These are phyloP conservation scores for Ophiostoma perfectum DNA, from an alignment of 2,329 filamentous ascomycete species.

Conservation along the genomic window DNA sequence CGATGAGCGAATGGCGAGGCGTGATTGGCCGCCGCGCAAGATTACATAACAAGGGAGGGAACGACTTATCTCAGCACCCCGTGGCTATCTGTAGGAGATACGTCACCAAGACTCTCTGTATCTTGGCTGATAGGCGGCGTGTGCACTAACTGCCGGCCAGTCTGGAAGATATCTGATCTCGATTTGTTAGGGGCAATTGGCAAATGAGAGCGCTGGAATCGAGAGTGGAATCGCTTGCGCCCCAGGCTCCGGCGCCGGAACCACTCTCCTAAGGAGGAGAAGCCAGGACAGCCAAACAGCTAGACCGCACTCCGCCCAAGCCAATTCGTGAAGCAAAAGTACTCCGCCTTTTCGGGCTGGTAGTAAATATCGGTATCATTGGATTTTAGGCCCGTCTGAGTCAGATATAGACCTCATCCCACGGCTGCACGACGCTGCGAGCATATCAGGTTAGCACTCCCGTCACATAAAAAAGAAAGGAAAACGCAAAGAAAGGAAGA, in stretches of 20 bases:
- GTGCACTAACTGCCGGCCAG: not conserved
- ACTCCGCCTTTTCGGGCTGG: not conserved
- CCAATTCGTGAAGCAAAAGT: not conserved
- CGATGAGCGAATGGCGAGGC: no score
- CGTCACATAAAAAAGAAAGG: no score
- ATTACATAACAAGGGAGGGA: conserved; percentile 3
- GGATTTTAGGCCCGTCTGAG: not conserved
- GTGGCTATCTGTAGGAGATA: no score
- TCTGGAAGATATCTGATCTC: no score
- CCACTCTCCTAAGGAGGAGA: no score
- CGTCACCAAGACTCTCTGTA: no score
- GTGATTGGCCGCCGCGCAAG: conserved; percentile 20
- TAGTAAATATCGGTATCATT: conserved; percentile 3
- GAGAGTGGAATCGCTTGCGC: not conserved
- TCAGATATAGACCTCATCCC: not conserved
- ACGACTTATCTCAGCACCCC: not conserved
- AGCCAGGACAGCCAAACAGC: no score
- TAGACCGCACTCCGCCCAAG: not conserved
- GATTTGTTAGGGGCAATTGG: not conserved
- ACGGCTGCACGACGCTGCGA: not conserved
- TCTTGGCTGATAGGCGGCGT: no score
- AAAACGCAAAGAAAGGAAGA: no score
- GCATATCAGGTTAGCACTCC: no score
- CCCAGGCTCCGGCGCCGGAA: not conserved
- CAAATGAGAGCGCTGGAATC: not conserved